Conservation (phyloP, 2,329 filamentous ascomycete species). For the Fusarium sarcochroum region DNA sequence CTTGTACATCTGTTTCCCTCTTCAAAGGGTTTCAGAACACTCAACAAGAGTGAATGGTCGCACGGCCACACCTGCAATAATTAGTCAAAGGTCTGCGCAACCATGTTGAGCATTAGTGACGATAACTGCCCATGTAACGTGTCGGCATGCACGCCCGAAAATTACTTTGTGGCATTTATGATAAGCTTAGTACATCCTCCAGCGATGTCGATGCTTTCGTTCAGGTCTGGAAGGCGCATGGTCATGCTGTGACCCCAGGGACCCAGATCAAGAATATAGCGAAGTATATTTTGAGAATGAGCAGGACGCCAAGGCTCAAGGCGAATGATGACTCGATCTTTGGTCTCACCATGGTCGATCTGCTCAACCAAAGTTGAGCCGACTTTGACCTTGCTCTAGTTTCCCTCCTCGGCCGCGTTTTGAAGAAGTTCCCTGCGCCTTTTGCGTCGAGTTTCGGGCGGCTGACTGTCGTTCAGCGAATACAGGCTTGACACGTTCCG, state of each 20-base stretch:
- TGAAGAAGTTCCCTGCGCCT: slow-evolving; percentile 54
- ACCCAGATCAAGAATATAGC: background rate
- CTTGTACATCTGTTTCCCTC: slow-evolving; percentile 23
- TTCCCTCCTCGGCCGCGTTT: slow-evolving; percentile 59
- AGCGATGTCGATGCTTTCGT: background rate
- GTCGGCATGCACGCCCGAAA: slow-evolving; percentile 1
- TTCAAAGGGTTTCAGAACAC: slow-evolving; percentile 16
- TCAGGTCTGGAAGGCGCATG: background rate
- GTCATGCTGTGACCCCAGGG: slow-evolving; percentile 9
- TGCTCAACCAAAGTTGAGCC: slow-evolving; percentile 70
- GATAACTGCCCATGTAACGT: slow-evolving; percentile 14
- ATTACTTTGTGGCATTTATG: background rate
- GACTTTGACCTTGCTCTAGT: slow-evolving; percentile 71
- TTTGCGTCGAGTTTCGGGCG: slow-evolving; percentile 50
- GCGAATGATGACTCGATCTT: slow-evolving; percentile 4
- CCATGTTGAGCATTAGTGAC: slow-evolving; percentile 14
- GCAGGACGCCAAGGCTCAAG: slow-evolving; percentile 1
- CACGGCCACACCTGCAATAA: slow-evolving; percentile 20
- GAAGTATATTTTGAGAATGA: background rate
- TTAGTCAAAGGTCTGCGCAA: slow-evolving; percentile 14
- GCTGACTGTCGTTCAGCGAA: slow-evolving; percentile 57
- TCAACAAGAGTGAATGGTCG: slow-evolving; percentile 15
- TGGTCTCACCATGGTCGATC: background rate
- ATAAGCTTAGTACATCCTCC: background rate
- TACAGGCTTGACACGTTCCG: slow-evolving; percentile 66